phyloP scores from a whole-genome alignment of 345 rosid species.

The Orychophragmus violaceus region DNA sequence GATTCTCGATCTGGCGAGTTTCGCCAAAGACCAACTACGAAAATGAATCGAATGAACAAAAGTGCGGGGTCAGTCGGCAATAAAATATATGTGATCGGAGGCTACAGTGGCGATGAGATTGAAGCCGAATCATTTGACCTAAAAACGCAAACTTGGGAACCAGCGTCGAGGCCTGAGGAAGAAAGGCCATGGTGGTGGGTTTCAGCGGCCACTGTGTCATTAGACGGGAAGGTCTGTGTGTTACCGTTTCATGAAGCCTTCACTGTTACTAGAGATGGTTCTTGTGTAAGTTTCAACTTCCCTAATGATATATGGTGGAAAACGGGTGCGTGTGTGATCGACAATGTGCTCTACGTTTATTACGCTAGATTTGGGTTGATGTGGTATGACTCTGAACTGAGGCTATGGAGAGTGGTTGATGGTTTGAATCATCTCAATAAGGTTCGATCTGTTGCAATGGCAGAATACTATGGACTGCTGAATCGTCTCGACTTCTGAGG shows the following conservation, averaged over 20 bases:
- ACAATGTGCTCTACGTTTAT: too few species aligned
- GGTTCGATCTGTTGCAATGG: neutral
- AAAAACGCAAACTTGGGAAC: neutral
- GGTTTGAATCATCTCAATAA: neutral
- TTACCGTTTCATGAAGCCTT: rapidly evolving
- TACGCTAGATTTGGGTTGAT: too few species aligned
- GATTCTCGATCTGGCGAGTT: too few species aligned
- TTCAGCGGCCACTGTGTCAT: neutral
- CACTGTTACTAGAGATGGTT: neutral
- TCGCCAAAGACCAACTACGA: too few species aligned
- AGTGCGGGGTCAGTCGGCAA: neutral
- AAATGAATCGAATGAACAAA: too few species aligned
- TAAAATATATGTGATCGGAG: neutral
- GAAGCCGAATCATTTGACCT: too few species aligned
- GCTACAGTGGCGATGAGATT: neutral
- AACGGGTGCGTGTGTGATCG: too few species aligned
- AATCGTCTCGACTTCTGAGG: neutral
- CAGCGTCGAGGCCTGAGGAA: neutral
- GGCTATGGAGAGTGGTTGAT: too few species aligned
- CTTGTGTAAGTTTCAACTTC: neutral
- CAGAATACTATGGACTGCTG: neutral
- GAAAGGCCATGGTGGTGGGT: too few species aligned
- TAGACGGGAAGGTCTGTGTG: neutral
- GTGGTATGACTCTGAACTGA: too few species aligned
- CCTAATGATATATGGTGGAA: neutral